Evolutionary conservation across 176 grass and related monocot species (phyloP).

Genomic region (Oryza rufipogon): DNA sequence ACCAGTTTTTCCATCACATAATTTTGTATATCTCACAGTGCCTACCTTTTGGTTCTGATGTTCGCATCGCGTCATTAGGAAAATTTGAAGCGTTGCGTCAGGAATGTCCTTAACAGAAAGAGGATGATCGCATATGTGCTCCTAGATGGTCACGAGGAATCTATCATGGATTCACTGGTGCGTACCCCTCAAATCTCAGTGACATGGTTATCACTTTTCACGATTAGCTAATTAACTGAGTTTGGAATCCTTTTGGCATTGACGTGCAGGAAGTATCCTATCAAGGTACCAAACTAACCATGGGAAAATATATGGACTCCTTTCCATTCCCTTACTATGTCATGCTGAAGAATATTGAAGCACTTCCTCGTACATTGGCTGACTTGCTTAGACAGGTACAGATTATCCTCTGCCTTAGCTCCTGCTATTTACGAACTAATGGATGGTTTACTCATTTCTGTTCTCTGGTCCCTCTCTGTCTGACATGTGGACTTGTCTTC

Average conservation of each 20-base stretch:
- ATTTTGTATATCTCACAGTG: neutral
- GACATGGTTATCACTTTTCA: neutral
- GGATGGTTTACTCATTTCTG: constrained; percentile 15
- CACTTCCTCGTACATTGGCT: constrained; percentile 83
- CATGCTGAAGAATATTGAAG: constrained; percentile 78
- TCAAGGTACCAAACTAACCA: constrained; percentile 38
- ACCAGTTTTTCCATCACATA: constrained; percentile 4
- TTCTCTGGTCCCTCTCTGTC: constrained; percentile 14
- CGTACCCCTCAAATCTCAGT: neutral
- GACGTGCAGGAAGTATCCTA: constrained; percentile 60
- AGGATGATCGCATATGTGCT: constrained; percentile 92
- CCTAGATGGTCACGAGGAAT: constrained; percentile 77
- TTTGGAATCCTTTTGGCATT: constrained; percentile 30
- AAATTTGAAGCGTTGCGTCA: constrained; percentile 75
- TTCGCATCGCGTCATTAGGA: constrained; percentile 45
- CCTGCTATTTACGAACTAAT: neutral
- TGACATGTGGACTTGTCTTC: neutral
- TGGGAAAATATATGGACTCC: constrained; percentile 72
- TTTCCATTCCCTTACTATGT: constrained; percentile 96
- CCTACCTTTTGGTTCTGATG: constrained; percentile 29
- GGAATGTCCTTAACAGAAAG: constrained; percentile 76
- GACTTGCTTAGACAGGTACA: constrained; percentile 94
- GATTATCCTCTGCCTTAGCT: neutral
- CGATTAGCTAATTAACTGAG: neutral
- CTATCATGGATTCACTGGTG: constrained; percentile 75